Percentiles rank a stretch among this genome's conserved stretches.
phyloP scores from a whole-genome alignment of 2,329 filamentous ascomycete species.

The Verticillium isaacii region DNA sequence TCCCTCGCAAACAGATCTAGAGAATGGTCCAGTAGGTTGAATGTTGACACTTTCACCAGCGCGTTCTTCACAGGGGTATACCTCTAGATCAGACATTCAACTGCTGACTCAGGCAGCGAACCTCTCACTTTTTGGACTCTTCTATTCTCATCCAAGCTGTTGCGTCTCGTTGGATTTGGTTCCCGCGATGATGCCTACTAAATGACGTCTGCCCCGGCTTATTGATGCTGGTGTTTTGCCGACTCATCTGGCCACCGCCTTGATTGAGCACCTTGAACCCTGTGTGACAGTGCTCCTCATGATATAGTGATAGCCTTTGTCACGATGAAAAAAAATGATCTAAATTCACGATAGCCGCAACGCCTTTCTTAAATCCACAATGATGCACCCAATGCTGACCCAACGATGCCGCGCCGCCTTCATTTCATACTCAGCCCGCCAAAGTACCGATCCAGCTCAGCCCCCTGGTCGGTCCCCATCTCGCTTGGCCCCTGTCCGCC shows the following conservation, averaged over 20 bases:
- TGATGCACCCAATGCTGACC: neutral
- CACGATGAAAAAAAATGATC: neutral
- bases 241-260: too few relatives aligned
- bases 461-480: slow-evolving; percentile 45
- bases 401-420: neutral
- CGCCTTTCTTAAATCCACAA: neutral
- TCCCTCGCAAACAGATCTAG: neutral
- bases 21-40: neutral
- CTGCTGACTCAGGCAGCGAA: neutral
- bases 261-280: too few relatives aligned
- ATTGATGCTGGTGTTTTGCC: too few relatives aligned
- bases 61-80: too few relatives aligned
- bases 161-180: too few relatives aligned
- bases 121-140: neutral
- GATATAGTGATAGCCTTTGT: too few relatives aligned
- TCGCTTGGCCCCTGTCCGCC: slow-evolving; percentile 21
- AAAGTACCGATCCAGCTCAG: slow-evolving; percentile 55
- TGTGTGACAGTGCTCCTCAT: too few relatives aligned
- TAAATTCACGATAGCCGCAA: neutral
- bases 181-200: too few relatives aligned
- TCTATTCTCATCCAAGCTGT: too few relatives aligned
- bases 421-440: slow-evolving; percentile 36
- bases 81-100: neutral
- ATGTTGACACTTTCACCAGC: too few relatives aligned
- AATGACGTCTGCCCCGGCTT: too few relatives aligned